Evolutionary conservation across 2,329 filamentous ascomycete genomes (phyloP), one percentile per base, ranked within the genome.

Genomic region (Juglanconis juglandina): DNA sequence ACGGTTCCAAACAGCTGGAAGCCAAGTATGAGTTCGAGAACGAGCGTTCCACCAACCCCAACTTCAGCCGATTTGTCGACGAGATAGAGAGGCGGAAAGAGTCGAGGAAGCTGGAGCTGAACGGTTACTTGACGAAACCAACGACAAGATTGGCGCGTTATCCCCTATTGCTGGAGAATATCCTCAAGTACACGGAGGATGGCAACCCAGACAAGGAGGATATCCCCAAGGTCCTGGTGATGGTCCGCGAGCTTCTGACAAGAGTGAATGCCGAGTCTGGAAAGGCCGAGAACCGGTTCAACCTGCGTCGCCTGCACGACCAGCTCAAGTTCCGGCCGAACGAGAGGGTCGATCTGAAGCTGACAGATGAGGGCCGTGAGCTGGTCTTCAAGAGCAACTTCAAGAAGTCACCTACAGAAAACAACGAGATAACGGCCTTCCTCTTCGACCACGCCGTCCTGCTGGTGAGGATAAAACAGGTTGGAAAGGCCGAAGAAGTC

Each of bases 11-110:
- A 71, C 95, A 99, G 74, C 80, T 99, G 51, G 96, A 96, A 73
- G 95, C 91, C 67, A 98, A 99, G 74, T 97, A 94, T 70, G 95
- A 97, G 71, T 99, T 98, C 72, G 95, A 99, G 75, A 95, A 95
- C 69, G 95, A 99, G 77, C 91, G 95, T 68, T 88, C 90, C 14
- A 84, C 87, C 59, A 99, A 99, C 69, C 84, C 88, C 1, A 85
- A 85, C 46, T 99, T 99, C 73, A 81, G 89, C 55, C 91, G 90
- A 69, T 97, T 98, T 68, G 95, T 98, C 33, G 95, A 99, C 66
- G 93, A 98, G 73, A 96, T 96, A 5, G 95, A 99, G 75, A 84
- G 95, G 61, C 85, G 96, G 67, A 97, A 97, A 73, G 95, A 99
- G 74, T 98, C 94, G 5, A 86, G 95, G 65, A 99, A 99, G 76